Base-by-base conservation (phyloP, 2,329 filamentous ascomycete species). In the Periconia sp. region DNA sequence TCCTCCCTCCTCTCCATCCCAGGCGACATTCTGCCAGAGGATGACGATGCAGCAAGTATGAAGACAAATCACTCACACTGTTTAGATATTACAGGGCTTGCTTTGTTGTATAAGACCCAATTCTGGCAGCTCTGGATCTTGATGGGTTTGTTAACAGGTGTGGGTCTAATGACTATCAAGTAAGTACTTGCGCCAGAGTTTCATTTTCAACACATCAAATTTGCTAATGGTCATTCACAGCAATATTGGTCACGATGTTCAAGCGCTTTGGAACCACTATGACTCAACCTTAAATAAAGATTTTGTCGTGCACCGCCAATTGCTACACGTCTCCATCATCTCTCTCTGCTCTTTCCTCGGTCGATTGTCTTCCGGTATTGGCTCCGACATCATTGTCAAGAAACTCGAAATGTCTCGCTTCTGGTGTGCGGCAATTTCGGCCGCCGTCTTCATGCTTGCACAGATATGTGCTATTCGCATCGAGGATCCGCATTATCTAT, bases 101-200 rank as follows among this genome's bases (percentile, higher is more conserved):
- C 83, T 15, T 81, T 99, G 69, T 76, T 96, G 31, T 79, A 79
- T 49, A 85, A 83, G 56, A 66, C 86, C 45, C 89, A 95, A 60
- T 99, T 97, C 74, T 97, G 92, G 92, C 89, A 95, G 67, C 77
- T 96, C 27, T 97, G 95, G 73, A 74, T 83, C 53, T 86, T 96
- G 61, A 90, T 99, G 83, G 92, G 88, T 40, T 83, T 97, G n/a
- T 79, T 97, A 57, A 91, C 92, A 6, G 94, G 94, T 49, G 89
- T 97, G 64, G 94, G 94, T 11, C 78, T 99, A 60, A 99, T 99
- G 94, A 97, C 93, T 0, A 99, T 99, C 76, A 99, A 99, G 92
- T 96, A 81, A 74, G 89, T 79, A 20, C 9, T 5, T 6, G 9
- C 10, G 31, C 15, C n/a, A 5, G 17, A 33, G 23, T 15, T 20